These are phyloP conservation scores for Gamarada debralockiae DNA, from an alignment of 495 filamentous ascomycete genomes.

Conservation along the genomic window DNA sequence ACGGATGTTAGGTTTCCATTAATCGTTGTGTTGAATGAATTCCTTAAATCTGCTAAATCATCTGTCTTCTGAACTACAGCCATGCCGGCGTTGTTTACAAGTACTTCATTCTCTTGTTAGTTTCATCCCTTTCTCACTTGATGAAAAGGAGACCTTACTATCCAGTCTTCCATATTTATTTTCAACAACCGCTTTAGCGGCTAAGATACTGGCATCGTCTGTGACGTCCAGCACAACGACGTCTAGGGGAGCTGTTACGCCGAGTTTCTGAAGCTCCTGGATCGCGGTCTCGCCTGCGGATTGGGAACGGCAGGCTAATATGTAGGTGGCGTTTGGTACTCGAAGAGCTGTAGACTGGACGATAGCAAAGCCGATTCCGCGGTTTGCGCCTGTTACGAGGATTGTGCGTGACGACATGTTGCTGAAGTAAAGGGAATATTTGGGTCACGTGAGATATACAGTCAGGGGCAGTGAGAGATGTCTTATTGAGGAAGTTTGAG, in stretches of 20 bases:
- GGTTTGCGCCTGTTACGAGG: too few relatives aligned
- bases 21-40: constrained; percentile 24
- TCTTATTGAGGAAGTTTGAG: too few relatives aligned
- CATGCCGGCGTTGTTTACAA: constrained; percentile 33
- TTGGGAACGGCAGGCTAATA: constrained; percentile 29
- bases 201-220: constrained; percentile 23
- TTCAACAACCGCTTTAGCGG: constrained; percentile 40
- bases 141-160: constrained; percentile 13
- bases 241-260: constrained; percentile 22
- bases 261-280: constrained; percentile 15
- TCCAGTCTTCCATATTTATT: constrained; percentile 43
- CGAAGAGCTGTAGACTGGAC: constrained; percentile 26
- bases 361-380: constrained; percentile 34
- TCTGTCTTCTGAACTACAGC: constrained; percentile 7
- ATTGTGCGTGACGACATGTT: too few relatives aligned
- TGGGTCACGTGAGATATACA: too few relatives aligned
- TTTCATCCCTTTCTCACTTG: constrained; percentile 3
- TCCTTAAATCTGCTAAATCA: constrained; percentile 13
- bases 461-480: too few relatives aligned
- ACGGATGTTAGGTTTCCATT: constrained; percentile 30
- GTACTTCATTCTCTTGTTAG: too few relatives aligned
- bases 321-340: constrained; percentile 23
- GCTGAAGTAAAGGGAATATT: too few relatives aligned
- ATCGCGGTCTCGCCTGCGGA: constrained; percentile 22
- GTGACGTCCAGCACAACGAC: constrained; percentile 30